Evolutionary conservation across 1,284 basidiomycete genomes (phyloP).

Genomic region (Ganoderma multipileum): DNA sequence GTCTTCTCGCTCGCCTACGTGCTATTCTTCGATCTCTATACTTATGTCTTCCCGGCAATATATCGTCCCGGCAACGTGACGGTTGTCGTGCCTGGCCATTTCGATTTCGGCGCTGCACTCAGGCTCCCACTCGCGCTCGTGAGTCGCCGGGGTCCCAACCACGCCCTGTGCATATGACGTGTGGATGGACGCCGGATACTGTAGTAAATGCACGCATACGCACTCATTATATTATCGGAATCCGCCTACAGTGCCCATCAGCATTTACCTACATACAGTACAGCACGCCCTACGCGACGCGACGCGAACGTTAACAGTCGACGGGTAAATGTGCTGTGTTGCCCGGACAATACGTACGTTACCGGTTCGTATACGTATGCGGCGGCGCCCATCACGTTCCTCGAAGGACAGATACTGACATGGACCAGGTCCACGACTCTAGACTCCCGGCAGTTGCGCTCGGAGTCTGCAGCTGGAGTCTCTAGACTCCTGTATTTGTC

Average conservation of each 20-base stretch:
- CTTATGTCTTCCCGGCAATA: too few species aligned
- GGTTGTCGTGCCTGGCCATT: not conserved
- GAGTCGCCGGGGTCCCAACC: not conserved
- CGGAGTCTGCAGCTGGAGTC: not conserved
- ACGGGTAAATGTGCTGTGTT: not conserved
- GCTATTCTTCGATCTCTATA: not conserved
- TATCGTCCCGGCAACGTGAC: not conserved
- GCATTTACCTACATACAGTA: not conserved
- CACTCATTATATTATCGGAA: too few species aligned
- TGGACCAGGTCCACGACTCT: not conserved
- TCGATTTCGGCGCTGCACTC: not conserved
- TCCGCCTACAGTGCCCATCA: not conserved
- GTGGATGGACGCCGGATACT: not conserved
- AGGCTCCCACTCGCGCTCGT: too few species aligned
- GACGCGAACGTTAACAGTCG: not conserved
- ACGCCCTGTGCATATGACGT: not conserved
- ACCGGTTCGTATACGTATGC: not conserved
- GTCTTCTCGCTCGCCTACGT: not conserved
- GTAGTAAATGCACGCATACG: not conserved
- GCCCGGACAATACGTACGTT: constrained; percentile 5
- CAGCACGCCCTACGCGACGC: not conserved
- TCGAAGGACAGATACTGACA: not conserved
- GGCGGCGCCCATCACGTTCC: not conserved
- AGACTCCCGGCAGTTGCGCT: not conserved
- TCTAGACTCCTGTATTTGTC: not conserved